Evolutionary conservation across 352 stramenopile species (phyloP).

Genomic region (Pythium aristosporum): DNA sequence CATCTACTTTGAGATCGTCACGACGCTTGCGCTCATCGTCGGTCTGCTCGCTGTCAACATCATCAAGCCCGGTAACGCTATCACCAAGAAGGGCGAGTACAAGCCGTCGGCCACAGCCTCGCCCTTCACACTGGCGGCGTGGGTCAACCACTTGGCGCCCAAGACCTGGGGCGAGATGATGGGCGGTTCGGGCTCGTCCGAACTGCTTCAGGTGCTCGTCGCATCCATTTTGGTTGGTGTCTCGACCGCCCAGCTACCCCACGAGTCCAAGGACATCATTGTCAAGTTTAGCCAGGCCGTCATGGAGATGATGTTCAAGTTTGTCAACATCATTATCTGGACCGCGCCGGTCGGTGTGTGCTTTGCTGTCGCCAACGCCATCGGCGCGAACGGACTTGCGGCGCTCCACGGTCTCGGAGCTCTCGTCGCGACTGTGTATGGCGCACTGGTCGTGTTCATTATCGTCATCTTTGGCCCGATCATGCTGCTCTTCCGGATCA

Average conservation of each 20-base stretch:
- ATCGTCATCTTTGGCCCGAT: slow-evolving; percentile 46
- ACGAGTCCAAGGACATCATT: slow-evolving; percentile 26
- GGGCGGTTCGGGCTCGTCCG: slow-evolving; percentile 37
- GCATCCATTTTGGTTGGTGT: slow-evolving; percentile 46
- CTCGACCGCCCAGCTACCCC: slow-evolving; percentile 34
- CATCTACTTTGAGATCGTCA: slow-evolving; percentile 28
- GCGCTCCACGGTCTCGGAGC: slow-evolving; percentile 37
- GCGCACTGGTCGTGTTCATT: slow-evolving; percentile 47
- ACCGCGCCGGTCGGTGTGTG: slow-evolving; percentile 58
- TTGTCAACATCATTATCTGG: slow-evolving; percentile 71
- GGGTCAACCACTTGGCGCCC: slow-evolving; percentile 16
- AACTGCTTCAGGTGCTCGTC: slow-evolving; percentile 58
- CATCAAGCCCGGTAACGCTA: slow-evolving; percentile 44
- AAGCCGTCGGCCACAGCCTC: slow-evolving; percentile 29
- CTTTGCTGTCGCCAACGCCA: slow-evolving; percentile 52
- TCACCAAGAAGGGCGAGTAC: slow-evolving; percentile 35
- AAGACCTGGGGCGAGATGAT: slow-evolving; percentile 20
- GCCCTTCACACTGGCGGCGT: slow-evolving; percentile 49
- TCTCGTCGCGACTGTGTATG: slow-evolving; percentile 47
- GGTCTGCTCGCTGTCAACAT: slow-evolving; percentile 55
- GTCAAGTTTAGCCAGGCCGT: slow-evolving; percentile 36
- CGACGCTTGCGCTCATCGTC: slow-evolving; percentile 44
- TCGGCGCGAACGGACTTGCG: slow-evolving; percentile 50
- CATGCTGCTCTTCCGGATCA: slow-evolving; percentile 50
- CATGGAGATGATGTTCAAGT: slow-evolving; percentile 74